phyloP scores from a whole-genome alignment of 2,329 filamentous ascomycete species.

The Pezicula rhizophila region DNA sequence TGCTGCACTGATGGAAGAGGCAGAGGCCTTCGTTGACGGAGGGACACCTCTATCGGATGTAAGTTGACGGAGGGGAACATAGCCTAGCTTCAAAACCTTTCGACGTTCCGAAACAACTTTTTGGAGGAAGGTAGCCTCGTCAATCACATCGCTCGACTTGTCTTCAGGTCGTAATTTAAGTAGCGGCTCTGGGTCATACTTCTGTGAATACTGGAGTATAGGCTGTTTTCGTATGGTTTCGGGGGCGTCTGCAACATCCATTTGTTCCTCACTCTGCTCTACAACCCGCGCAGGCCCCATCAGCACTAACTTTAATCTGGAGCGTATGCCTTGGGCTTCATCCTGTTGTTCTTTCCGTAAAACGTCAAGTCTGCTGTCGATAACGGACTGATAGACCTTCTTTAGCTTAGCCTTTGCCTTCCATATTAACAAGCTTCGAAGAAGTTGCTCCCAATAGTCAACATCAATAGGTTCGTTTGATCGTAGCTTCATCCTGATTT shows the following conservation, averaged over 20 bases:
- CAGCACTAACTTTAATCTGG: constrained; percentile 46
- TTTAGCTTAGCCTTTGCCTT: constrained; percentile 84
- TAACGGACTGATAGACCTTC: constrained; percentile 70
- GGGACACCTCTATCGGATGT: constrained; percentile 25
- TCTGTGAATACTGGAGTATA: constrained; percentile 32
- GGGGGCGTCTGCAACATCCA: constrained; percentile 10
- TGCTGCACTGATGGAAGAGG: constrained; percentile 36
- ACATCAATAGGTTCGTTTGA: constrained; percentile 85
- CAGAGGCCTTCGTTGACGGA: constrained; percentile 28
- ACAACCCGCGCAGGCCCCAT: constrained; percentile 26
- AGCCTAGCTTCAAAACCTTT: constrained; percentile 58
- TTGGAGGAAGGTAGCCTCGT: constrained; percentile 52
- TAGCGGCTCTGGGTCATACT: constrained; percentile 59
- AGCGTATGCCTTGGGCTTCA: constrained; percentile 52
- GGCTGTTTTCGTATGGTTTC: constrained; percentile 19
- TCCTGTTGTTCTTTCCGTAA: constrained; percentile 62
- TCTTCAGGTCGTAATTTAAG: constrained; percentile 60
- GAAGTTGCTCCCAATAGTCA: constrained; percentile 94
- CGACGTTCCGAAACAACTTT: constrained; percentile 52
- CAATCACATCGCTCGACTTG: constrained; percentile 50
- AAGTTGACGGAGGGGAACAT: constrained; percentile 53
- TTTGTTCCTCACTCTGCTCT: constrained; percentile 19
- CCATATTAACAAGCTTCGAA: constrained; percentile 79
- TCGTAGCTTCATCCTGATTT: constrained; percentile 79
- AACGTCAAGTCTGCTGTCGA: constrained; percentile 60